phyloP scores from a whole-genome alignment of 2,329 filamentous ascomycete genomes.

The Colletotrichum sp. region DNA sequence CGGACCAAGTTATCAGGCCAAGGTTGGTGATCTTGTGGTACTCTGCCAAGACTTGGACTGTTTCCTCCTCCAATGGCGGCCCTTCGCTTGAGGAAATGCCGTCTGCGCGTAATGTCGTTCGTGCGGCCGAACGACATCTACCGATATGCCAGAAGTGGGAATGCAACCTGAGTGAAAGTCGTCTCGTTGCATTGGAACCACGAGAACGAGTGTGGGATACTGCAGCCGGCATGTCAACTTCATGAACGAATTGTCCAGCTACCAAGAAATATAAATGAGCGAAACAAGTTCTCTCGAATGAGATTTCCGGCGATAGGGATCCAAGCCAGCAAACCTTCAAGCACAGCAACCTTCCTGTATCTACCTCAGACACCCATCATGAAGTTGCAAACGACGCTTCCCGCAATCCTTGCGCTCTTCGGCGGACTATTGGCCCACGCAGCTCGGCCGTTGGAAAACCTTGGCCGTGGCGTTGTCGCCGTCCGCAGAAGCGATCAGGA shows the following conservation, averaged over 20 bases:
- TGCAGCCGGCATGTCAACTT: background rate
- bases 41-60: background rate
- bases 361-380: background rate
- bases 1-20: background rate
- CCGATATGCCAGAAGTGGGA: background rate
- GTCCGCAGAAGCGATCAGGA: conserved; percentile 21
- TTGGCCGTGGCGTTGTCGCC: conserved; percentile 25
- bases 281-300: rapidly evolving
- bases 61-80: background rate
- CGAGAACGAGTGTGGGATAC: rapidly evolving
- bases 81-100: background rate
- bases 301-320: rapidly evolving
- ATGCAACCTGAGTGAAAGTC: background rate
- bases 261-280: background rate
- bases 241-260: background rate
- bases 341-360: background rate
- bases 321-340: background rate
- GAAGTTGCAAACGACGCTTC: background rate
- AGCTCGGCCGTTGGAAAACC: conserved; percentile 21
- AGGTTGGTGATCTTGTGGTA: background rate
- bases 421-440: background rate
- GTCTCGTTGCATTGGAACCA: background rate
- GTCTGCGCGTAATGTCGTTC: background rate
- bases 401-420: background rate
- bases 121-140: background rate